A percentile compares a stretch with the other conserved stretches of the same genome.
Evolutionary conservation across 23 red algal genomes (phyloP).

Genomic region (Pyropia haitanensis): DNA sequence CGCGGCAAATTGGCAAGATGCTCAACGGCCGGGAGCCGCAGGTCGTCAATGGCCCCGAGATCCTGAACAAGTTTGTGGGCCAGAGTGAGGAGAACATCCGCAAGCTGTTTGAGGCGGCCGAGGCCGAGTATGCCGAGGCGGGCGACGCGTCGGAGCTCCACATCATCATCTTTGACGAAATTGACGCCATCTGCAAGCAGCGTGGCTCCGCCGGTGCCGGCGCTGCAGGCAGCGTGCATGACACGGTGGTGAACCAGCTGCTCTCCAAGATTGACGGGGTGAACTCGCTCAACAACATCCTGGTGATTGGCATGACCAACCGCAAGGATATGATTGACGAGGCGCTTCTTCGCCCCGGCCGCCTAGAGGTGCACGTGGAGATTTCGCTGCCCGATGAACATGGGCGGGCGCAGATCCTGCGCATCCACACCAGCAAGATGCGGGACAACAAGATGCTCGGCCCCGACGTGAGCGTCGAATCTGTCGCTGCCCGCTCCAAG

Average conservation of each 20-base stretch:
- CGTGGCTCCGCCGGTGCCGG: slow-evolving; percentile 80
- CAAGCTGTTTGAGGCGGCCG: slow-evolving; percentile 91
- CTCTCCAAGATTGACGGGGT: slow-evolving; percentile 97
- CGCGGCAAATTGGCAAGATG: slow-evolving; percentile 98
- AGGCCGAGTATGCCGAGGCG: slow-evolving; percentile 60
- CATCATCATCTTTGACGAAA: slow-evolving; percentile 99
- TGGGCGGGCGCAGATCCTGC: slow-evolving; percentile 84
- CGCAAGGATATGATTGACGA: slow-evolving; percentile 99
- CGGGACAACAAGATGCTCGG: slow-evolving; percentile 71
- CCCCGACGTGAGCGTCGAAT: slow-evolving; percentile 60
- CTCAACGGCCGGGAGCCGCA: slow-evolving; percentile 95
- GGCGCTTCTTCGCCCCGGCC: slow-evolving; percentile 84
- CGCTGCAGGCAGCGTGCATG: slow-evolving; percentile 38
- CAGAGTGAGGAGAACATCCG: slow-evolving; percentile 96
- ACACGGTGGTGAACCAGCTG: slow-evolving; percentile 98
- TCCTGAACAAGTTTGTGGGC: slow-evolving; percentile 96
- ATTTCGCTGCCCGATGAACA: slow-evolving; percentile 93
- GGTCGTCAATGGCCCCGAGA: slow-evolving; percentile 96
- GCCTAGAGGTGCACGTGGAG: slow-evolving; percentile 96
- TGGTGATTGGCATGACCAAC: slow-evolving; percentile 99
- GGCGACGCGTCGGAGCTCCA: slow-evolving; percentile 85
- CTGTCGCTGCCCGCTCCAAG: slow-evolving; percentile 66
- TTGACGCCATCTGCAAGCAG: slow-evolving; percentile 99
- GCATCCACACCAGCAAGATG: slow-evolving; percentile 94
- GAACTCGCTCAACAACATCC: slow-evolving; percentile 92